Percentiles rank a stretch among this genome's conserved stretches.
These are phyloP conservation scores for Starmera dryadoides DNA, from an alignment of 805 yeast species.

Conservation along the genomic window DNA sequence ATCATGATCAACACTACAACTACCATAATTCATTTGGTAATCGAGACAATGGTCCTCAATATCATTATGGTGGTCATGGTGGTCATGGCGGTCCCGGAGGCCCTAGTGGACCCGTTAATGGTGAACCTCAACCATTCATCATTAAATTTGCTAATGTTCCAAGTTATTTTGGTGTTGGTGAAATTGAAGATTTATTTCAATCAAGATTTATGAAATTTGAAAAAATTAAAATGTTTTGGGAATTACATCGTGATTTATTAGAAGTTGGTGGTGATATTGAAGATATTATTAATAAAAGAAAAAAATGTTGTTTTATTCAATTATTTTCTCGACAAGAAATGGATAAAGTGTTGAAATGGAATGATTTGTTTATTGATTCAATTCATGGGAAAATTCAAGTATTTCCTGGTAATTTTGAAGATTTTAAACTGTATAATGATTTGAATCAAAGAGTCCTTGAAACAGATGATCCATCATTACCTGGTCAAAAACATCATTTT, in stretches of 20 bases:
- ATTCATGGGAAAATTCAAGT: conserved; percentile 26
- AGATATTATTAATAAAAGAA: conserved; percentile 23
- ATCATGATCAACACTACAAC: conserved; percentile 11
- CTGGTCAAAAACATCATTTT: conserved; percentile 3
- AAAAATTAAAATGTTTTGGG: conserved; percentile 58
- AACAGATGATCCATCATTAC: conserved; percentile 15
- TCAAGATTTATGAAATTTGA: conserved; percentile 53
- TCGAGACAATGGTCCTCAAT: conserved; percentile 4
- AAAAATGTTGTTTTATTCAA: conserved; percentile 61
- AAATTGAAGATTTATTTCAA: conserved; percentile 51
- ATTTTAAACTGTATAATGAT: conserved; percentile 16
- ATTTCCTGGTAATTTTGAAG: conserved; percentile 18
- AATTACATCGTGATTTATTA: conserved; percentile 30
- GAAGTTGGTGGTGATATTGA: conserved; percentile 17
- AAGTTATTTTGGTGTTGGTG: conserved; percentile 39
- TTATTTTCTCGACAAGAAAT: conserved; percentile 43
- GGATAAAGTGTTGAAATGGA: conserved; percentile 55
- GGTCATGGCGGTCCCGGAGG: background rate
- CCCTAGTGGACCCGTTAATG: background rate
- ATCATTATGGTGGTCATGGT: background rate
- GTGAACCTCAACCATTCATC: conserved; percentile 50
- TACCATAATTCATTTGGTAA: conserved; percentile 5
- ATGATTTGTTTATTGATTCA: conserved; percentile 41
- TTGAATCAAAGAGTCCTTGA: conserved; percentile 14
- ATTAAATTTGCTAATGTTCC: conserved; percentile 59